Evolutionary conservation across 495 filamentous ascomycete genomes (phyloP).

Genomic region (Extremus antarcticus): DNA sequence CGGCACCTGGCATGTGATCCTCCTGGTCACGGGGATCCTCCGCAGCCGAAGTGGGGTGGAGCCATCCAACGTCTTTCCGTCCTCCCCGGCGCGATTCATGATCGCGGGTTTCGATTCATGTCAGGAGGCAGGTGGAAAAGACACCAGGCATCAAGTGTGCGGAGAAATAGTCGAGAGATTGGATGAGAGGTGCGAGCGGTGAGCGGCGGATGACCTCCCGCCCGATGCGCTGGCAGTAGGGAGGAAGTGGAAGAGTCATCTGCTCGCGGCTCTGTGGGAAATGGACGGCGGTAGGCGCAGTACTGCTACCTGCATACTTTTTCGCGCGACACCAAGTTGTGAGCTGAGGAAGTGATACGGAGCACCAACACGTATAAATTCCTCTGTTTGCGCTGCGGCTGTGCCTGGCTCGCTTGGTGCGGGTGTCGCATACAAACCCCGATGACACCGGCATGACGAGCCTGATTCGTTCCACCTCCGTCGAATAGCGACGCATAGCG

Average conservation of each 20-base stretch:
- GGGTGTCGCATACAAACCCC: too few species aligned
- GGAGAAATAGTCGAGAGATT: not conserved
- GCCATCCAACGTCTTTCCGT: too few species aligned
- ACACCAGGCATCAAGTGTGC: not conserved
- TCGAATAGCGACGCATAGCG: too few species aligned
- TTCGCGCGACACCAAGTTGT: not conserved
- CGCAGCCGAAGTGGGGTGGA: too few species aligned
- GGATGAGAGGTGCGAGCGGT: not conserved
- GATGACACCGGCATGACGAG: too few species aligned
- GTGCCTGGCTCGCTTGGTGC: too few species aligned
- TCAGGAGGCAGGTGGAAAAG: not conserved
- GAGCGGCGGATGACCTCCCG: not conserved
- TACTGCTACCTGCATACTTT: not conserved
- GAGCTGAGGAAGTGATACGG: not conserved
- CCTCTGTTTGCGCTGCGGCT: not conserved
- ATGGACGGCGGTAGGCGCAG: not conserved
- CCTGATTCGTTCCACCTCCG: too few species aligned
- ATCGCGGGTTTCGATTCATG: not conserved
- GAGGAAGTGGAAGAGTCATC: not conserved
- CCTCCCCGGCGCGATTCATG: not conserved
- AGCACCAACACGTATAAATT: too few species aligned
- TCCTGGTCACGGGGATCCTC: too few species aligned
- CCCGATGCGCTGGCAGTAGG: not conserved
- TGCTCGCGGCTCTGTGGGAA: not conserved
- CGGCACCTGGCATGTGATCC: too few species aligned